Evolutionary conservation across 2,329 filamentous ascomycete genomes (phyloP), one percentile per base, ranked within the genome.

Genomic region (Coniochaeta sp.): DNA sequence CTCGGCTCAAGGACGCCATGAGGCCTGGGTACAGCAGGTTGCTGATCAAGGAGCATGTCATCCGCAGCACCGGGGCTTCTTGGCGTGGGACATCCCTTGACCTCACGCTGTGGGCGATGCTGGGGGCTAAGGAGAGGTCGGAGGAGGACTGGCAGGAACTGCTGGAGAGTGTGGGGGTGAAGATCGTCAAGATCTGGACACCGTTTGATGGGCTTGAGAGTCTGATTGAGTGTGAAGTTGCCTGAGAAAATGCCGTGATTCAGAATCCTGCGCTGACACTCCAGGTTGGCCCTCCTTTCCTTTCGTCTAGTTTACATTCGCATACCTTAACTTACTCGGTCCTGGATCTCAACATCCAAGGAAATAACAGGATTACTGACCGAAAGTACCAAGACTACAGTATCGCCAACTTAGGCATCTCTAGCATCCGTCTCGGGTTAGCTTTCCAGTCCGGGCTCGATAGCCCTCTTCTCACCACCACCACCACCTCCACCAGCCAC

Each of bases 71-170:
- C 28, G 57, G 56, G 2, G 67, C 69, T 0, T 54, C 62, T 24
- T 72, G 67, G 64, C 62, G 71, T 54, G 59, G 63, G 0, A 68
- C 71, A 0, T 60, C 59, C 0, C 55, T 70, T 1, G 72, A 74
- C 42, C 54, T 74, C 8, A 58, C 68, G 20, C 68, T 74, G 67
- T 52, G 67, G 56, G 58, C 58, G 2, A 50, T 63, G 18, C 58
- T 69, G 14, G 55, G 58, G 4, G 60, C 65, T 0, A 54, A 58
- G 28, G 70, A 74, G 57, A 61, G 71, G 5, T 71, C 68, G 0
- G 58, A 64, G 52, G 53, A 49, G 3, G 63, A 71, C 16, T 73
- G 70, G 67, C 35, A 57, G 10, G 55, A 58, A 6, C 53, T 73
- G 26, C 47, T 71, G 1, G 61, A 63, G 27, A 51, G 57, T 14